Evolutionary conservation across 805 yeast species (phyloP).

Genomic region (Yarrowia sp.): DNA sequence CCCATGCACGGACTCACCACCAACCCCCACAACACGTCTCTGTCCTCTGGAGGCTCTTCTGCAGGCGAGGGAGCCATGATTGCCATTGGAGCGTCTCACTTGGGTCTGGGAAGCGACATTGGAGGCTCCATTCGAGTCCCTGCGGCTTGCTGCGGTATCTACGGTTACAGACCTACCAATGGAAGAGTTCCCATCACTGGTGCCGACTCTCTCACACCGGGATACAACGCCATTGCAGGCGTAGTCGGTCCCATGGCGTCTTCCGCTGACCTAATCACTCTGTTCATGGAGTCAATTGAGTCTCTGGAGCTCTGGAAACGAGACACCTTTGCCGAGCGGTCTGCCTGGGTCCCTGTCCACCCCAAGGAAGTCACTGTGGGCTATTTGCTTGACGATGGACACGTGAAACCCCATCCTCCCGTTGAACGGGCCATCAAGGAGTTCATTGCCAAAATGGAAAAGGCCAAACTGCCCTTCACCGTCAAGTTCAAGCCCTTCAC

Average conservation of each 20-base stretch:
- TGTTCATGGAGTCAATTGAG: slow-evolving; percentile 53
- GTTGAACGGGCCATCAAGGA: slow-evolving; percentile 59
- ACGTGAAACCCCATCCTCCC: slow-evolving; percentile 63
- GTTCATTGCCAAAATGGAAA: slow-evolving; percentile 60
- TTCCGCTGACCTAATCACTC: slow-evolving; percentile 53
- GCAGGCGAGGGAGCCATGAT: slow-evolving; percentile 65
- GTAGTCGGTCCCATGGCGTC: slow-evolving; percentile 59
- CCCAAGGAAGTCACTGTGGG: slow-evolving; percentile 56
- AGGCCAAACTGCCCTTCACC: slow-evolving; percentile 44
- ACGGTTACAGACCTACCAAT: slow-evolving; percentile 58
- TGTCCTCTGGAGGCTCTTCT: slow-evolving; percentile 62
- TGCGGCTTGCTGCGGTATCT: slow-evolving; percentile 55
- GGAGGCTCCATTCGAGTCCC: slow-evolving; percentile 64
- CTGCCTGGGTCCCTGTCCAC: slow-evolving; percentile 54
- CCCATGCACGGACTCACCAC: slow-evolving; percentile 56
- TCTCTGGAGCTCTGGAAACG: slow-evolving; percentile 55
- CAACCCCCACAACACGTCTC: slow-evolving; percentile 55
- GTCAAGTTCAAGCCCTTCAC: slow-evolving; percentile 34
- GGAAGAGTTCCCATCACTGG: slow-evolving; percentile 55
- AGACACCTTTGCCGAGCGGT: slow-evolving; percentile 60
- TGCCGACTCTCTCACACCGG: slow-evolving; percentile 50
- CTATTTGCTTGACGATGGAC: slow-evolving; percentile 55
- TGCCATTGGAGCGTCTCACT: slow-evolving; percentile 54
- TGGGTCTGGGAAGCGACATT: slow-evolving; percentile 64
- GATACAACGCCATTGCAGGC: slow-evolving; percentile 52